Evolutionary conservation across 106 monocot genomes (phyloP).

Genomic region (Xerophyta viscosa): DNA sequence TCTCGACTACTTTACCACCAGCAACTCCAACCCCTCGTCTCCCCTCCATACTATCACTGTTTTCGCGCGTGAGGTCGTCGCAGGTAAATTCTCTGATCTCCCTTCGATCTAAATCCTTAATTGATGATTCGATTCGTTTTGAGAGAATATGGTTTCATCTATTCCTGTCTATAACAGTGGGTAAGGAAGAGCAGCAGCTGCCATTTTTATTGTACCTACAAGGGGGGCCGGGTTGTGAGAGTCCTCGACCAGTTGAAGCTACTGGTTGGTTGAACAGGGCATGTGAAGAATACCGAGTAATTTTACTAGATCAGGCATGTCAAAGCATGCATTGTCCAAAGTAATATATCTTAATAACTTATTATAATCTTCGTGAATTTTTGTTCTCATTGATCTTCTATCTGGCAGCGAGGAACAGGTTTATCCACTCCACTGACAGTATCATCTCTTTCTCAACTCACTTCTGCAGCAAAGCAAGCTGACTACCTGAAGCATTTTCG

Average conservation of each 20-base stretch:
- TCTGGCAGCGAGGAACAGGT: slow-evolving; percentile 86
- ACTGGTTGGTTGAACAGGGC: slow-evolving; percentile 96
- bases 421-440: slow-evolving; percentile 85
- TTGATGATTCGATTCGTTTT: background rate
- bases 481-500: slow-evolving; percentile 84
- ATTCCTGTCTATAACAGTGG: slow-evolving; percentile 32
- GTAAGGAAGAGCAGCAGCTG: slow-evolving; percentile 60
- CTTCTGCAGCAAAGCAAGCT: slow-evolving; percentile 43
- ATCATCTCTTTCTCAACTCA: slow-evolving; percentile 81
- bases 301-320: slow-evolving; percentile 82
- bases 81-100: slow-evolving; percentile 26
- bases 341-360: too few relatives aligned
- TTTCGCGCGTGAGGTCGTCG: slow-evolving; percentile 83
- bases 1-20: slow-evolving; percentile 50
- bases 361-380: background rate
- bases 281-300: slow-evolving; percentile 76
- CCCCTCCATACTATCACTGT: slow-evolving; percentile 43
- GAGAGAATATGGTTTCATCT: background rate
- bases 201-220: slow-evolving; percentile 82
- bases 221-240: slow-evolving; percentile 97
- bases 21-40: background rate
- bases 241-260: slow-evolving; percentile 83
- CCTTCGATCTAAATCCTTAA: background rate
- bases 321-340: too few relatives aligned
- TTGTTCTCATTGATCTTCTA: slow-evolving; percentile 1